Conservation (phyloP, 805 yeast species). For the Saccharomyces paradoxus region DNA sequence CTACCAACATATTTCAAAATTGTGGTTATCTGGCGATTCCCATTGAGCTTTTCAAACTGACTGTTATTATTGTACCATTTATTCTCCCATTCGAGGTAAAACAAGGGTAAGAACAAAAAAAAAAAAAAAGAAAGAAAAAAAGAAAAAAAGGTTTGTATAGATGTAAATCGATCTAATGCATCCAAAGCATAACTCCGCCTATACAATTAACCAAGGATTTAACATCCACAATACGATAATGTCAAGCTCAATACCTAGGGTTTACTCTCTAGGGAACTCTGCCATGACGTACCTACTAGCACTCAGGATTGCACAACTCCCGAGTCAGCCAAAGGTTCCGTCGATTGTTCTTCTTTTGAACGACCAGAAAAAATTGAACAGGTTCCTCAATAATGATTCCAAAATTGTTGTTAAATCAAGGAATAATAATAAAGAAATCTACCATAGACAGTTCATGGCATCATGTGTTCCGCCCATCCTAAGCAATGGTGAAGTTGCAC, state of each 20-base stretch:
- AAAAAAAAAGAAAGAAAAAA: background rate
- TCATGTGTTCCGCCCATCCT: conserved; percentile 26
- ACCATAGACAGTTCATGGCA: conserved; percentile 25
- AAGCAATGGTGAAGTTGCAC: conserved; percentile 25
- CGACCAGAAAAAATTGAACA: conserved; percentile 34
- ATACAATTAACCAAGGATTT: background rate
- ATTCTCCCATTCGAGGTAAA: background rate
- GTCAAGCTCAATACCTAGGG: conserved; percentile 24
- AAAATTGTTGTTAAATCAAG: conserved; percentile 25
- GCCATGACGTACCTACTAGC: conserved; percentile 36
- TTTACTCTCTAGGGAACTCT: conserved; percentile 39
- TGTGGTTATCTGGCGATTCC: background rate
- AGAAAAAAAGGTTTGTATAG: background rate
- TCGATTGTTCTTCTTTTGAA: conserved; percentile 36
- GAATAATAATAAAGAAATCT: conserved; percentile 1
- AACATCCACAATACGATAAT: conserved; percentile 4
- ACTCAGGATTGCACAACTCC: conserved; percentile 37
- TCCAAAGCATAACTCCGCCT: background rate
- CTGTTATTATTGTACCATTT: background rate
- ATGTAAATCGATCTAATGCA: background rate
- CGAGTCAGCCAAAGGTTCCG: conserved; percentile 33
- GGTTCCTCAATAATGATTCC: conserved; percentile 36
- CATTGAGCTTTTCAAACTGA: background rate
- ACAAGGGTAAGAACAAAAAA: background rate
- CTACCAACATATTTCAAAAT: conserved; percentile 60